phyloP scores from a whole-genome alignment of 1,284 basidiomycete species.

The Sanghuangporus sanghuang region DNA sequence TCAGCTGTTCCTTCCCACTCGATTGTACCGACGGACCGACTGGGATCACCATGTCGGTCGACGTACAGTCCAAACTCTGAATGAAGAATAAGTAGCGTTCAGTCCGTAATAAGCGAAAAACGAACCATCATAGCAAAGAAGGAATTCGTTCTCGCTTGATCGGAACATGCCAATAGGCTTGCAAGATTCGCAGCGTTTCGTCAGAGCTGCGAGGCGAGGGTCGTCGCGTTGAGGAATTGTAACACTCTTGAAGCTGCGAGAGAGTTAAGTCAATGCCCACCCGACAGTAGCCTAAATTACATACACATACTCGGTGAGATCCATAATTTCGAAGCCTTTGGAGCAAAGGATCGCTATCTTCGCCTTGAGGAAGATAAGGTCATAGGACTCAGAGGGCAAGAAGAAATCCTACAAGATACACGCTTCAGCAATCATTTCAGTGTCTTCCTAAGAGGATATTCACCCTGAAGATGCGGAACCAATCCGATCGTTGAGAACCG shows the following conservation, averaged over 20 bases:
- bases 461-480: conserved; percentile 87
- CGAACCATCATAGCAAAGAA: conserved; percentile 89
- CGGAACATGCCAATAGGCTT: conserved; percentile 92
- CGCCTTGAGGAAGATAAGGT: conserved; percentile 86
- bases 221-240: conserved; percentile 82
- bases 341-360: conserved; percentile 89
- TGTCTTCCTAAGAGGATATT: conserved; percentile 18
- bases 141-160: conserved; percentile 81
- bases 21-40: conserved; percentile 67
- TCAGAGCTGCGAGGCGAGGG: conserved; percentile 62
- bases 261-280: conserved; percentile 12
- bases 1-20: conserved; percentile 95
- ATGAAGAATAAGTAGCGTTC: conserved; percentile 3
- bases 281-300: not conserved
- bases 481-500: conserved; percentile 76
- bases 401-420: conserved; percentile 67
- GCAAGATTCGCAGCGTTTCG: conserved; percentile 77
- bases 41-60: conserved; percentile 83
- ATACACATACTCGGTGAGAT: conserved; percentile 72
- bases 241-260: conserved; percentile 74
- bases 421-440: not conserved
- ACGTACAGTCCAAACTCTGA: conserved; percentile 90
- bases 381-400: conserved; percentile 83
- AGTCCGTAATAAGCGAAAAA: not conserved
- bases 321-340: conserved; percentile 97